Base-by-base conservation (phyloP, 305 asterid species). In the Fraxinus ornus region DNA sequence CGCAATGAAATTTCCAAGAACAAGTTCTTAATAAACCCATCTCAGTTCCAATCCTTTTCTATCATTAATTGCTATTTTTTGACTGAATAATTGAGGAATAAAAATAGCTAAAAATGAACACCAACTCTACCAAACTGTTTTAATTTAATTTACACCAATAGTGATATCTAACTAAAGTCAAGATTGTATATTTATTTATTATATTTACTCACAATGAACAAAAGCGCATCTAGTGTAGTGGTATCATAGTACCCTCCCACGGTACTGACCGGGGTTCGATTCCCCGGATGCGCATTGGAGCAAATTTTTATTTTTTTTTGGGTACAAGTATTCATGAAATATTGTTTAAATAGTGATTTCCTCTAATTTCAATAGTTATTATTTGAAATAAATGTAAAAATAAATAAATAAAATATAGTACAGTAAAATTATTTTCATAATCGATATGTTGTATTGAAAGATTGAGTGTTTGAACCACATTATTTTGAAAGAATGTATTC, bases 181-280 rank as follows among this genome's bases (percentile, higher is more conserved):
- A 44, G 4, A 2, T 44, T 44, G 0, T 44, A 44, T 44, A 2
- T 44, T 2, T 0, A 9, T 9, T 9, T 44, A 35, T 41, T 5
- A 41, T 9, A 9, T 41, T 41, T 9, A 12, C 52, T 2, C 52
- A 41, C 36, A 33, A 33, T 0, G 35, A 24, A 24, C 26, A 24
- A 1, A 24, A 26, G 94, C 91, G 95, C 97, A 94, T 94, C 96
- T 94, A 88, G 98, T 93, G 98, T 94, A 93, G 97, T 91, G 97
- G 97, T 91, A 94, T 92, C 98, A 95, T 93, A 95, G 97, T 92
- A 94, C 96, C 98, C 98, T 93, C 97, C 98, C 96, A 95, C 97
- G 97, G 97, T 93, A 92, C 95, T 90, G 95, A 93, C 97, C 95
- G 83, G 97, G 94, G 94, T 93, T 92, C 95, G 96, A 93, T 92